Conservation (phyloP, 306 rosid genomes). For the Albizia julibrissin region DNA sequence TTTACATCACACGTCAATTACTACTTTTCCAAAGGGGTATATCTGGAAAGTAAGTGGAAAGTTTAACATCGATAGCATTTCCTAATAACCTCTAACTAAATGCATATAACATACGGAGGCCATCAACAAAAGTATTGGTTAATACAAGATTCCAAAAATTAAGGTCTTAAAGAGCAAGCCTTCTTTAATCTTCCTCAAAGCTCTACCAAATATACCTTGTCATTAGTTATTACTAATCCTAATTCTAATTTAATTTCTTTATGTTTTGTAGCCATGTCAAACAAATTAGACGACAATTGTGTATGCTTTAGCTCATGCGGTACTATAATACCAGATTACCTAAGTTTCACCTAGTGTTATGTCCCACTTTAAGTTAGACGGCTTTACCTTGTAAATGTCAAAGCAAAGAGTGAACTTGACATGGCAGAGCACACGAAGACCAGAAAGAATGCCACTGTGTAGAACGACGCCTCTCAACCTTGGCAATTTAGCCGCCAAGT, state of each 20-base stretch:
- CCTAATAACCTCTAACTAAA: not conserved
- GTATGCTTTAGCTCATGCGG: constrained; percentile 9
- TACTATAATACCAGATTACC: not conserved
- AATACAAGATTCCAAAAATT: not conserved
- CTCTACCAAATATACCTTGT: not conserved
- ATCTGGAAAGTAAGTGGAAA: not conserved
- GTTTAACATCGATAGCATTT: not conserved
- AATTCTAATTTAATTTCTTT: not conserved
- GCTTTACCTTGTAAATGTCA: constrained; percentile 87
- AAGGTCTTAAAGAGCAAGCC: not conserved
- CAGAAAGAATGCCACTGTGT: constrained; percentile 95
- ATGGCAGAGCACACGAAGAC: constrained; percentile 92
- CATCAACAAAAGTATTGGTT: not conserved
- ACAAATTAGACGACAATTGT: not conserved
- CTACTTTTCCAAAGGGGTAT: not conserved
- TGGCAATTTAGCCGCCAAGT: constrained; percentile 93
- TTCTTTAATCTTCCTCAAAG: not conserved
- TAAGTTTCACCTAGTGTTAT: not conserved
- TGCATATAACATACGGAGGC: not conserved
- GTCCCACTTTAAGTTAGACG: not conserved
- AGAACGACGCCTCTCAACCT: constrained; percentile 92
- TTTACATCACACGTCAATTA: not conserved
- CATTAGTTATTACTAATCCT: not conserved
- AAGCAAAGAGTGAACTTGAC: constrained; percentile 85
- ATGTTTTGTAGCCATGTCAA: constrained; percentile 12